Percentiles rank a stretch among this genome's conserved stretches.
phyloP scores from a whole-genome alignment of 2,329 filamentous ascomycete species.

The Alternaria gaisen region DNA sequence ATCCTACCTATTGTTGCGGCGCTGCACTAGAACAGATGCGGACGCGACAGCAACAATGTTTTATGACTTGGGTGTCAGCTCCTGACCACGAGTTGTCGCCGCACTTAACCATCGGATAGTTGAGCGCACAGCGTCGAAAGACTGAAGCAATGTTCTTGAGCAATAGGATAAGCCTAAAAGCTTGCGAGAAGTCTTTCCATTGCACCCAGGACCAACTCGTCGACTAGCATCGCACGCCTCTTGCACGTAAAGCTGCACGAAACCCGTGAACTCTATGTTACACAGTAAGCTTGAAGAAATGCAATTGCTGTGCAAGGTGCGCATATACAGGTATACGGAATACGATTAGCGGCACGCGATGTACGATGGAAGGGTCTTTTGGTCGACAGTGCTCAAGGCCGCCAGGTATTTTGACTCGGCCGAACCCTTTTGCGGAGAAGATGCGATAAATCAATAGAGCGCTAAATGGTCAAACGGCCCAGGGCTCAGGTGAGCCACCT shows the following conservation, averaged over 20 bases:
- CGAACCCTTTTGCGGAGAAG: slow-evolving; percentile 1
- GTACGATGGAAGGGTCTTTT: not conserved
- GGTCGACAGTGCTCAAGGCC: not conserved
- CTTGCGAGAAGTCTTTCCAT: not conserved
- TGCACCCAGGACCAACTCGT: not conserved
- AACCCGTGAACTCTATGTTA: not conserved
- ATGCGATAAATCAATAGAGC: not conserved
- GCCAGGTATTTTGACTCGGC: not conserved
- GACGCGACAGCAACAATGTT: not conserved
- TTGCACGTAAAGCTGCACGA: not conserved
- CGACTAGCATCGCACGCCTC: not conserved
- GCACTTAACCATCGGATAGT: not conserved
- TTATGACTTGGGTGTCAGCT: not conserved
- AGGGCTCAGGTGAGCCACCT: not conserved
- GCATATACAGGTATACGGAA: not conserved
- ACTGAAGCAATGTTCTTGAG: not conserved
- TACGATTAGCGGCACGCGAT: not conserved
- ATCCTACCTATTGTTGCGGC: not conserved
- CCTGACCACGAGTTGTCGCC: not conserved
- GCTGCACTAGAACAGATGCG: not conserved
- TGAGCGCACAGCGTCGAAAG: not conserved
- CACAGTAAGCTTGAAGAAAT: not conserved
- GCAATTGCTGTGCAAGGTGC: not conserved
- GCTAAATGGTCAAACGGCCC: not conserved
- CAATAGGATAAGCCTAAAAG: not conserved